phyloP scores from a whole-genome alignment of 768 basidiomycete species.

The Termitomyces eurrhizus region DNA sequence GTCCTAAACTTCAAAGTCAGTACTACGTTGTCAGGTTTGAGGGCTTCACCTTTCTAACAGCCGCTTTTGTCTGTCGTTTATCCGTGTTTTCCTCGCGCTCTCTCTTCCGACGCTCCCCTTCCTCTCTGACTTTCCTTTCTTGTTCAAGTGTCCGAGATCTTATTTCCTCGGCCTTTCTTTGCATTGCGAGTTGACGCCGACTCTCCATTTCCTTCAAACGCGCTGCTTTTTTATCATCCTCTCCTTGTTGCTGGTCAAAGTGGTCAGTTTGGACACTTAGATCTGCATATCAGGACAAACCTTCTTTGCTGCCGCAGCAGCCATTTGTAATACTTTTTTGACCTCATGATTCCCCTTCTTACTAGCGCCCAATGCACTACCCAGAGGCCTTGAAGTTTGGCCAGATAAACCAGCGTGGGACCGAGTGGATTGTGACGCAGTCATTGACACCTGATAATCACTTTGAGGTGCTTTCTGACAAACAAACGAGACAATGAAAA shows the following conservation, averaged over 20 bases:
- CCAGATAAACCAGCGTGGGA: conserved; percentile 62
- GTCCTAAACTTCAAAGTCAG: conserved; percentile 36
- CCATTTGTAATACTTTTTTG: conserved; percentile 74
- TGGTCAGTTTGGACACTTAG: not conserved
- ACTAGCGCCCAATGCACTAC: conserved; percentile 58
- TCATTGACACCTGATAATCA: conserved; percentile 54
- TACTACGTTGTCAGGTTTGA: not conserved
- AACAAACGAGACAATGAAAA: conserved; percentile 11
- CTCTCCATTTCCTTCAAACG: conserved; percentile 80
- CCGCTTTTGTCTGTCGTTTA: conserved; percentile 55
- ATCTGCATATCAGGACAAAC: conserved; percentile 34
- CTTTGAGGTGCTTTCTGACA: conserved; percentile 29
- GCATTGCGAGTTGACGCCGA: conserved; percentile 64
- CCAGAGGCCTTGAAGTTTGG: conserved; percentile 67
- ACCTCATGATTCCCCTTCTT: conserved; percentile 77
- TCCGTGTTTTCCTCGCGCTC: conserved; percentile 77
- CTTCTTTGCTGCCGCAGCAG: conserved; percentile 85
- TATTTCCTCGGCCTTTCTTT: conserved; percentile 80
- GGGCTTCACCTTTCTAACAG: conserved; percentile 52
- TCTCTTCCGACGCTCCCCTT: conserved; percentile 73
- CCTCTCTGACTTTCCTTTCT: conserved; percentile 70
- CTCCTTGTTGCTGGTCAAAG: conserved; percentile 76
- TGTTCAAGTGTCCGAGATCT: conserved; percentile 57
- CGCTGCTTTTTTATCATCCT: conserved; percentile 72
- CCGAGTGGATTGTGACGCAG: conserved; percentile 43